phyloP scores from a whole-genome alignment of 371 early-diverging fungal genomes.

The Batrachochytrium dendrobatidis region DNA sequence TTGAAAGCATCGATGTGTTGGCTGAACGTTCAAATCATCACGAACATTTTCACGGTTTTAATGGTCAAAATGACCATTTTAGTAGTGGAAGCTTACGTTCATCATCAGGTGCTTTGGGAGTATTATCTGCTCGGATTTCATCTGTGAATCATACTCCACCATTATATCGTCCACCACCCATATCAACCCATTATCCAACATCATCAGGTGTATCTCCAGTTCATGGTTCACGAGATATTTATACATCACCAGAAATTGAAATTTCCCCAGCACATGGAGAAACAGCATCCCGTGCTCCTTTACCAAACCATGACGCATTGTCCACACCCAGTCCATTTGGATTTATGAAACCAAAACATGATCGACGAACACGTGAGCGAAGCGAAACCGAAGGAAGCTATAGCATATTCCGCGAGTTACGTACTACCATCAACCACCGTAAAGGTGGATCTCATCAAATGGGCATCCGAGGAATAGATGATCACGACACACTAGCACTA shows the following conservation, averaged over 20 bases:
- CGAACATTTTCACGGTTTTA: background rate
- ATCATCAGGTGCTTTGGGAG: no score
- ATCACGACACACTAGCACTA: no score
- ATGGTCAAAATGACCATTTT: background rate
- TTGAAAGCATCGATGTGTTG: background rate
- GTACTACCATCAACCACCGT: background rate
- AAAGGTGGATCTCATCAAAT: background rate
- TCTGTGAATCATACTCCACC: no score
- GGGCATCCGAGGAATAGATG: background rate
- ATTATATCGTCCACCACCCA: no score
- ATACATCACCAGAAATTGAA: background rate
- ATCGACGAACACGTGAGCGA: conserved; percentile 1
- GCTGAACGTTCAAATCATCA: background rate
- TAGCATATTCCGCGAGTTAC: background rate
- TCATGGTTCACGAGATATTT: background rate
- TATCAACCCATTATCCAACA: background rate
- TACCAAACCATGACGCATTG: background rate
- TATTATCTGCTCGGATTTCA: no score
- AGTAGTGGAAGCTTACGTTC: background rate
- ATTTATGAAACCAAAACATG: background rate
- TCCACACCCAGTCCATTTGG: background rate
- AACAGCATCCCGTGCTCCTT: background rate
- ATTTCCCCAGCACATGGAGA: no score
- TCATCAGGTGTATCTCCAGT: background rate
- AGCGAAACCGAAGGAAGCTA: conserved; percentile 5